These are phyloP conservation scores for Brassica rapa DNA, from an alignment of 345 rosid genomes.

Conservation along the genomic window DNA sequence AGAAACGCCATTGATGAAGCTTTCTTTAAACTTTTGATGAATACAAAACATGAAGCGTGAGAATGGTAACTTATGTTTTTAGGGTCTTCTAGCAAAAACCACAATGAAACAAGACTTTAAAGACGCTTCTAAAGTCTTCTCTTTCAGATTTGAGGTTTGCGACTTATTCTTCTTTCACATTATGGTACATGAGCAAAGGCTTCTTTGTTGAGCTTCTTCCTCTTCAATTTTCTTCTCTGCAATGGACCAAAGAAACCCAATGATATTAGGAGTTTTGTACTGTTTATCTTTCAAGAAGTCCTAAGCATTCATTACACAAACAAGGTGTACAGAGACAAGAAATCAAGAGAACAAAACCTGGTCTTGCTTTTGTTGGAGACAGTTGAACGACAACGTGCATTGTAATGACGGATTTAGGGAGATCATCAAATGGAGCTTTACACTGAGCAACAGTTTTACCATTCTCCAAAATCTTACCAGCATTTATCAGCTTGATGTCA, in stretches of 20 bases:
- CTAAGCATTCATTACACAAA: neutral
- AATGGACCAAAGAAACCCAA: neutral
- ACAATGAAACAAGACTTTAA: constrained; percentile 20
- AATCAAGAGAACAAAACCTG: constrained; percentile 41
- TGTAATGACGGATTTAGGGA: constrained; percentile 67
- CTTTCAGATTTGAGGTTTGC: neutral
- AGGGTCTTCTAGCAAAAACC: constrained; percentile 16
- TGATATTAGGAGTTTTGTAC: neutral
- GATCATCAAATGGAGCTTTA: constrained; percentile 75
- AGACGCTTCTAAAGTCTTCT: neutral
- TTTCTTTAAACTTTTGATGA: constrained; percentile 15
- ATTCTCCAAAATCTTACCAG: constrained; percentile 88
- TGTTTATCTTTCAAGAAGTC: neutral
- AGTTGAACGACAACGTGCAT: constrained; percentile 98
- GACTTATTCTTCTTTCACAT: constrained; percentile 44
- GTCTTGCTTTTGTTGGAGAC: constrained; percentile 65
- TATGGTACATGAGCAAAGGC: constrained; percentile 68
- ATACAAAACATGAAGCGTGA: neutral
- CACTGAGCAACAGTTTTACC: constrained; percentile 86
- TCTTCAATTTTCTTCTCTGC: constrained; percentile 78
- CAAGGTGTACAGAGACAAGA: neutral
- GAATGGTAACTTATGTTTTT: constrained; percentile 3
- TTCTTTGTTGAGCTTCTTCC: constrained; percentile 59
- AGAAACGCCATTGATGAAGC: constrained; percentile 12
- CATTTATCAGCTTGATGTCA: constrained; percentile 87